Evolutionary conservation across 2,329 filamentous ascomycete genomes (phyloP).

Genomic region (Hysterium pulicare): DNA sequence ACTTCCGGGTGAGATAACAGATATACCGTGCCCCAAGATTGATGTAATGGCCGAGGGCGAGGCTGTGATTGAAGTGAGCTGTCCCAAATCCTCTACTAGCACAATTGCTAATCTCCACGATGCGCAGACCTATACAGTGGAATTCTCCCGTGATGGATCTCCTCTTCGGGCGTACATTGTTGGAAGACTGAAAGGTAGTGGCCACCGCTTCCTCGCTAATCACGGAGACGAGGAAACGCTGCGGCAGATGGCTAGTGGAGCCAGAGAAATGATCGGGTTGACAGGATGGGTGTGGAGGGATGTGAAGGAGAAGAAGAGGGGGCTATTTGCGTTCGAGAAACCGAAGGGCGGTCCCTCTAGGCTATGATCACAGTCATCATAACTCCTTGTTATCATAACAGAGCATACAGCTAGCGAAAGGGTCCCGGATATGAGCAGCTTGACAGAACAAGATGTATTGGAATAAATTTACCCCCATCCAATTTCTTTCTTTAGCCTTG

Average conservation of each 20-base stretch:
- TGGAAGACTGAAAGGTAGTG: constrained; percentile 47
- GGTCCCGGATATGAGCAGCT: no score
- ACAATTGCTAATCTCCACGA: background rate
- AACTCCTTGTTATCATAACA: no score
- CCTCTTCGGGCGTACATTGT: constrained; percentile 51
- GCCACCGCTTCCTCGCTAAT: constrained; percentile 56
- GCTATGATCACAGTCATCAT: no score
- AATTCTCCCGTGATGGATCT: constrained; percentile 51
- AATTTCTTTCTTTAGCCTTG: no score
- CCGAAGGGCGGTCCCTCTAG: no score
- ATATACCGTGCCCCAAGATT: constrained; percentile 40
- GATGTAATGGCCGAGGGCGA: constrained; percentile 48
- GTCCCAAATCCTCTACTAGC: background rate
- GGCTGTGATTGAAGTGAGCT: constrained; percentile 52
- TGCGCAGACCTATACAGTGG: constrained; percentile 57
- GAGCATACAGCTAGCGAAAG: no score
- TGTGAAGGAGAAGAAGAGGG: constrained; percentile 21
- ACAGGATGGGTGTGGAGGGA: constrained; percentile 44
- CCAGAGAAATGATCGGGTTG: constrained; percentile 49
- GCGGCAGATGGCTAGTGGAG: constrained; percentile 40
- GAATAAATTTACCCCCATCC: no score
- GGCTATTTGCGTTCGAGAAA: constrained; percentile 17
- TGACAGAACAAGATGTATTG: no score
- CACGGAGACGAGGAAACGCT: constrained; percentile 52
- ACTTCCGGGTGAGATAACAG: constrained; percentile 42